Evolutionary conservation across 2,329 filamentous ascomycete genomes (phyloP).

Genomic region (Colletotrichum zoysiae): DNA sequence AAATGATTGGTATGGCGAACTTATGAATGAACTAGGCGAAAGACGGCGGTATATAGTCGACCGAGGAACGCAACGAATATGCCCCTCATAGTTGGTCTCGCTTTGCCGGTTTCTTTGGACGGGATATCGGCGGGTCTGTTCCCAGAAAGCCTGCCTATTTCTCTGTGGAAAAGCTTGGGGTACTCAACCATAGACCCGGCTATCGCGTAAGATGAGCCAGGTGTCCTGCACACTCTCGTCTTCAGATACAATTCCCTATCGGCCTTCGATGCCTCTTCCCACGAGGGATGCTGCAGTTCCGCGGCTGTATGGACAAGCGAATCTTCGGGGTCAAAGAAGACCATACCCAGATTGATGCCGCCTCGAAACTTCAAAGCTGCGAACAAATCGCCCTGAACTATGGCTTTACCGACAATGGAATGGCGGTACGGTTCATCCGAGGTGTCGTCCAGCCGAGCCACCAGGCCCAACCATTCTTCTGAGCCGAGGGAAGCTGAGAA

Average conservation of each 20-base stretch:
- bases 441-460: neutral
- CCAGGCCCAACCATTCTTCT: neutral
- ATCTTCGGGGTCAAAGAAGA: neutral
- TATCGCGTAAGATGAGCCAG: too few relatives aligned
- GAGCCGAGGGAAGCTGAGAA: neutral
- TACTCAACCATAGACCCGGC: too few relatives aligned
- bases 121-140: neutral
- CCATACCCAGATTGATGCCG: too few relatives aligned
- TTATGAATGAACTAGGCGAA: neutral
- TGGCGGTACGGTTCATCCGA: neutral
- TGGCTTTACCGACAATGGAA: neutral
- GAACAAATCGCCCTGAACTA: neutral
- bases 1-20: too few relatives aligned
- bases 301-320: neutral
- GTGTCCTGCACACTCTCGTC: too few relatives aligned
- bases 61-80: fast-evolving
- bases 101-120: neutral
- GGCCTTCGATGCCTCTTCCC: neutral
- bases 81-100: neutral
- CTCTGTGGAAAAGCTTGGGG: neutral
- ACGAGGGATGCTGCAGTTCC: neutral
- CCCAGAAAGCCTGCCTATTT: neutral
- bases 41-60: neutral
- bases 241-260: neutral
- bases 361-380: fast-evolving